Percentiles rank a stretch among this genome's conserved stretches.
These are phyloP conservation scores for Chloranthus sessilifolius DNA, from an alignment of 164 flowering plant genomes.

Conservation along the genomic window DNA sequence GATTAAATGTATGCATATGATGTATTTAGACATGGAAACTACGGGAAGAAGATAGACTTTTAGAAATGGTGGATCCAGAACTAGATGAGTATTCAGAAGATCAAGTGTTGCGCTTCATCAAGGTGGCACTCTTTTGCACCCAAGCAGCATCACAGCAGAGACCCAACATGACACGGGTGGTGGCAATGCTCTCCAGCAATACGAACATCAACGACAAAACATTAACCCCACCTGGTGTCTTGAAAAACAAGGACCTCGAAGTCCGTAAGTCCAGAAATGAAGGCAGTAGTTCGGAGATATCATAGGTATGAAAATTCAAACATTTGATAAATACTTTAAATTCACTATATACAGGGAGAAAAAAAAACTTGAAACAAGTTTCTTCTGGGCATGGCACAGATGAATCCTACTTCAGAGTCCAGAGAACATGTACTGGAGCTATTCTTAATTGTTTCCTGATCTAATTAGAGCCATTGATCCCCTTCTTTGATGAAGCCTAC, in stretches of 20 bases:
- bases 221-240: slow-evolving; percentile 51
- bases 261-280: slow-evolving; percentile 1
- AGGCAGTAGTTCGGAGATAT: slow-evolving; percentile 21
- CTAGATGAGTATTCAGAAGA: slow-evolving; percentile 35
- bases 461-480: too few species aligned
- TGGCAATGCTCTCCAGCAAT: slow-evolving; percentile 58
- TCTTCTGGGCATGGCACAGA: slow-evolving; percentile 21
- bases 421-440: too few species aligned
- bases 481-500: too few species aligned
- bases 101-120: slow-evolving; percentile 52
- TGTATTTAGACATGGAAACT: slow-evolving; percentile 84
- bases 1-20: too few species aligned
- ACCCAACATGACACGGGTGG: slow-evolving; percentile 69
- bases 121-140: slow-evolving; percentile 75
- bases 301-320: slow-evolving; percentile 26
- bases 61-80: slow-evolving; percentile 64
- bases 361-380: slow-evolving; percentile 16
- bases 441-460: too few species aligned
- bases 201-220: slow-evolving; percentile 37
- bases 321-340: slow-evolving; percentile 11
- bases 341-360: slow-evolving; percentile 14
- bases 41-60: slow-evolving; percentile 46
- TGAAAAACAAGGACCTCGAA: slow-evolving; percentile 17
- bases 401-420: slow-evolving; percentile 64
- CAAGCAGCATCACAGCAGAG: slow-evolving; percentile 54